phyloP scores from a whole-genome alignment of 1,284 basidiomycete species.

The Cryptococcus hybrid region DNA sequence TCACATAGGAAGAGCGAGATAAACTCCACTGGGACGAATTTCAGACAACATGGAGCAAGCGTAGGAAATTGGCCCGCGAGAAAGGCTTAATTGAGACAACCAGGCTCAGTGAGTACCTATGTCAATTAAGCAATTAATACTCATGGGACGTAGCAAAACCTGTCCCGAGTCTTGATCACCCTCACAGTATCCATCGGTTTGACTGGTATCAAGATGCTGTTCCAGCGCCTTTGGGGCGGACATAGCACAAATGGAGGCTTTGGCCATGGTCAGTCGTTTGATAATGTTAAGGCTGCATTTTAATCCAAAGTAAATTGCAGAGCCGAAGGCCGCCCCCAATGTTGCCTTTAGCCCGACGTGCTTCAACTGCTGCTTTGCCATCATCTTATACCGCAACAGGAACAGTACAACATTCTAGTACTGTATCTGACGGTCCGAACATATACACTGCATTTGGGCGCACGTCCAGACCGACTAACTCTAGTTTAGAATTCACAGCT shows the following conservation, averaged over 20 bases:
- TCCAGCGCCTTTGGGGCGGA: background rate
- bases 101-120: conserved; percentile 18
- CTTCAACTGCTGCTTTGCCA: background rate
- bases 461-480: too few species aligned
- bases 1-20: conserved; percentile 40
- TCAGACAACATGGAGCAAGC: conserved; percentile 54
- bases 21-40: conserved; percentile 53
- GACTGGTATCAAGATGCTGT: background rate
- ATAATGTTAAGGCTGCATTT: background rate
- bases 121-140: too few species aligned
- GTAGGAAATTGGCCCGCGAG: conserved; percentile 54
- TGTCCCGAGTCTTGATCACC: background rate
- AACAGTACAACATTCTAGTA: background rate
- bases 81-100: conserved; percentile 55
- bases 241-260: background rate
- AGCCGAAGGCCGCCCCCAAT: background rate
- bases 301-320: background rate
- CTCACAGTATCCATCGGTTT: background rate
- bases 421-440: background rate
- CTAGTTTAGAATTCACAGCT: too few species aligned
- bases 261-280: background rate
- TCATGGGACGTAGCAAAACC: background rate
- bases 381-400: background rate
- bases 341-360: background rate
- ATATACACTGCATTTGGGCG: background rate